Percentiles rank a stretch among this genome's conserved stretches.
Evolutionary conservation across 1,284 basidiomycete species (phyloP).

Genomic region (Ceratobasidium sp.): DNA sequence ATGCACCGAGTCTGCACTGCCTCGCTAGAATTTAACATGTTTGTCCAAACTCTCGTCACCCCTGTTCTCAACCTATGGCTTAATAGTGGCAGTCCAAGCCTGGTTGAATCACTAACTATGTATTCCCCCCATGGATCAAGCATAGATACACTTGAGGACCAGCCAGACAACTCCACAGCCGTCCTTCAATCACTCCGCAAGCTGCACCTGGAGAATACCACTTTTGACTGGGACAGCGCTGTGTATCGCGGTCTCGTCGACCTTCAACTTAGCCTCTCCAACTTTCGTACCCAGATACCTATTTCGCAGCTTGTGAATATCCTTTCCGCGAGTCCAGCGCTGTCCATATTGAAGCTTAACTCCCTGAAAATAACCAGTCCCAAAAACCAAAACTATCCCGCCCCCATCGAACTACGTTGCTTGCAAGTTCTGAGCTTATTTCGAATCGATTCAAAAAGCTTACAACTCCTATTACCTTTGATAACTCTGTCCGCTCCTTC

Average conservation of each 20-base stretch:
- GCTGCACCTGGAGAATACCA: background rate
- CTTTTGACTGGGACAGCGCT: background rate
- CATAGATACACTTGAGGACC: background rate
- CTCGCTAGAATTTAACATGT: background rate
- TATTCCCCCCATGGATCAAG: background rate
- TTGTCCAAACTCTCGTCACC: background rate
- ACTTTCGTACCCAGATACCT: background rate
- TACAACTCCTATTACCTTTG: background rate
- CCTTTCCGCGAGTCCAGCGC: background rate
- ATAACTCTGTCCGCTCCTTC: background rate
- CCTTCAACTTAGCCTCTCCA: background rate
- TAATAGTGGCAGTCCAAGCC: background rate
- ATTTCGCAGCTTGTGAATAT: background rate
- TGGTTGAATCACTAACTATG: background rate
- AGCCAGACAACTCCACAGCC: background rate
- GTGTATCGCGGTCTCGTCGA: background rate
- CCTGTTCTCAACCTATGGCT: background rate
- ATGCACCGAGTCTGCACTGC: background rate
- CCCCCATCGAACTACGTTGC: background rate
- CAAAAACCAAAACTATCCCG: background rate
- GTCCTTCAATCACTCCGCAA: background rate
- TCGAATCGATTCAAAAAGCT: background rate
- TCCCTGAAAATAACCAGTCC: background rate
- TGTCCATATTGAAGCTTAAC: background rate
- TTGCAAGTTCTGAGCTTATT: background rate